Conservation (phyloP, 1,284 basidiomycete genomes). For the Trichosporon sp. region DNA sequence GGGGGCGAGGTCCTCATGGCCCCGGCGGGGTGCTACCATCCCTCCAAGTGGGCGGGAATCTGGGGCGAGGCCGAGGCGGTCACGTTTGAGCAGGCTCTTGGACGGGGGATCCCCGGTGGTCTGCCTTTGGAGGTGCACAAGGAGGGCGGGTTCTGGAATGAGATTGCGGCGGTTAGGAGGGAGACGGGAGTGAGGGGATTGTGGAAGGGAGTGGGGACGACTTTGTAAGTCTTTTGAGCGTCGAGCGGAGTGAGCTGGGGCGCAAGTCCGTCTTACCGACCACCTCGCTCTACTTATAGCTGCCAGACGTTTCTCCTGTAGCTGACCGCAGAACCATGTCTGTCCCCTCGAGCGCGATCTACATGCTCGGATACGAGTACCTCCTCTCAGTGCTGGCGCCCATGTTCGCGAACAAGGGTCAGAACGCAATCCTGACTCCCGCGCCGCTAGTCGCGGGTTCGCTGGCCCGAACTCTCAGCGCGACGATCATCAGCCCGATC, state of each 20-base stretch:
- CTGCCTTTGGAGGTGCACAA: constrained; percentile 10
- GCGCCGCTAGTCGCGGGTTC: constrained; percentile 82
- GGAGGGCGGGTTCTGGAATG: constrained; percentile 70
- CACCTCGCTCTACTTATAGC: too few relatives aligned
- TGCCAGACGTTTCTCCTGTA: too few relatives aligned
- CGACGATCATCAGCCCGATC: constrained; percentile 80
- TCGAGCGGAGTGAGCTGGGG: constrained; percentile 10
- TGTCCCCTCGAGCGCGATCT: constrained; percentile 87
- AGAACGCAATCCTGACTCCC: constrained; percentile 58
- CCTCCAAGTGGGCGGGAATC: constrained; percentile 56
- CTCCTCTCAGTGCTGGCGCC: constrained; percentile 62
- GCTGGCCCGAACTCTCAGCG: constrained; percentile 75
- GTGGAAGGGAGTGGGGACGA: constrained; percentile 88
- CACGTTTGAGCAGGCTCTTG: constrained; percentile 43
- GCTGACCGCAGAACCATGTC: constrained; percentile 70
- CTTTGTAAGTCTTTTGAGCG: constrained; percentile 66
- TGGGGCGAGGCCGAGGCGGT: constrained; percentile 51
- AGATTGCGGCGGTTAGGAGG: constrained; percentile 72
- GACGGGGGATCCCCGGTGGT: constrained; percentile 28
- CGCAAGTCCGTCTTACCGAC: too few relatives aligned
- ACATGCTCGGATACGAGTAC: constrained; percentile 96
- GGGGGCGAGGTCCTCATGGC: constrained; percentile 28
- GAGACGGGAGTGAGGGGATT: constrained; percentile 76
- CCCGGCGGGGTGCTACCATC: constrained; percentile 53
- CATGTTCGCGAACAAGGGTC: constrained; percentile 38